These are phyloP conservation scores for Oenanthe javanica DNA, from an alignment of 140 eudicot species.

Conservation along the genomic window DNA sequence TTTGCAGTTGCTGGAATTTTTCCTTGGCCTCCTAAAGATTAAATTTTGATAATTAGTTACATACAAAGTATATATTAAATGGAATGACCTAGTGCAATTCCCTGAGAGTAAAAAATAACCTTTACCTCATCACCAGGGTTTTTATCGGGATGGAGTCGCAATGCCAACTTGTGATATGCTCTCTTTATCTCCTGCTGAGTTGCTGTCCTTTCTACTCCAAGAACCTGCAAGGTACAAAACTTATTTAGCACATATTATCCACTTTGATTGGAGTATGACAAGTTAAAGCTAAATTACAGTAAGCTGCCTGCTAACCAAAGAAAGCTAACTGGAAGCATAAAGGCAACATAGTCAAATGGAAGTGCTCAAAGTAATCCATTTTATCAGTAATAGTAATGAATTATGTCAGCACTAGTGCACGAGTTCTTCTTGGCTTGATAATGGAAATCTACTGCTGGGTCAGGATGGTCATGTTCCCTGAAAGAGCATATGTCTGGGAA, in stretches of 20 bases:
- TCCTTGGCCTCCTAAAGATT: conserved; percentile 76
- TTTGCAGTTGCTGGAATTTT: conserved; percentile 93
- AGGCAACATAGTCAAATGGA: not conserved
- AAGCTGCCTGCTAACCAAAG: not conserved
- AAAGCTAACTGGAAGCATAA: not conserved
- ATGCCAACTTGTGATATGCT: conserved; percentile 84
- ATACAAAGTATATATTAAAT: not conserved
- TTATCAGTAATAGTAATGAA: not conserved
- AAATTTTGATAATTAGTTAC: not conserved
- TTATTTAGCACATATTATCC: not conserved
- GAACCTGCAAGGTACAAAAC: conserved; percentile 41
- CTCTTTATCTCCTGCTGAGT: conserved; percentile 82
- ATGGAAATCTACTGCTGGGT: not conserved
- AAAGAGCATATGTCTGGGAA: not conserved
- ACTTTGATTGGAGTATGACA: not conserved
- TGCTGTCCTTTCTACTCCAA: conserved; percentile 85
- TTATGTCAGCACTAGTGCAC: not conserved
- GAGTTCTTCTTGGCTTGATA: not conserved
- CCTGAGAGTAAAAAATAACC: not conserved
- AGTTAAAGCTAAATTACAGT: not conserved
- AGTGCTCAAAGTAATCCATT: not conserved
- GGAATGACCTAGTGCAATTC: not conserved
- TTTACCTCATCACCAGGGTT: conserved; percentile 83
- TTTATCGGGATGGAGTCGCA: conserved; percentile 92
- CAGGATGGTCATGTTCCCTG: not conserved